Evolutionary conservation across 2,329 filamentous ascomycete species (phyloP).

Genomic region (Alternaria burnsii): DNA sequence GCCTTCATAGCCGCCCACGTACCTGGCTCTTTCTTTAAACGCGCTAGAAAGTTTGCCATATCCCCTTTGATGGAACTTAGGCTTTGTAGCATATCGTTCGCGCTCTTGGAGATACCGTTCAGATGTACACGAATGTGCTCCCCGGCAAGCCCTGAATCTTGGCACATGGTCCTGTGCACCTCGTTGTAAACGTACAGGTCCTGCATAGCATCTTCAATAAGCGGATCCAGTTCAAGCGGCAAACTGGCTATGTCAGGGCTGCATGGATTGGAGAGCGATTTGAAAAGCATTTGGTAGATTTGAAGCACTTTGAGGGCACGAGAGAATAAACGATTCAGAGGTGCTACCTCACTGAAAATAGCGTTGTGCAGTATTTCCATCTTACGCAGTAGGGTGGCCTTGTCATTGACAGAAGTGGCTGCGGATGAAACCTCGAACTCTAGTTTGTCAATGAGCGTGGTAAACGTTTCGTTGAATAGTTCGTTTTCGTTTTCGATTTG

Average conservation of each 20-base stretch:
- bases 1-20: conserved; percentile 15
- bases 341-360: conserved; percentile 20
- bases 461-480: conserved; percentile 13
- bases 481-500: conserved; percentile 20
- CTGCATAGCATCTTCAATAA: conserved; percentile 12
- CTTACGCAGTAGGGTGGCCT: conserved; percentile 1
- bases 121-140: conserved; percentile 18
- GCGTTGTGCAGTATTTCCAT: conserved; percentile 18
- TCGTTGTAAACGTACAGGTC: conserved; percentile 18
- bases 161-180: conserved; percentile 9
- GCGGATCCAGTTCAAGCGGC: conserved; percentile 10
- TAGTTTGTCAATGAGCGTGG: conserved; percentile 16
- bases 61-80: conserved; percentile 16
- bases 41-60: conserved; percentile 11
- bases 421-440: conserved; percentile 14
- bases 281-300: conserved; percentile 20
- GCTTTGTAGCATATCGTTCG: conserved; percentile 14
- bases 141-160: conserved; percentile 10
- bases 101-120: conserved; percentile 13
- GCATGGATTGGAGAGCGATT: conserved; percentile 10
- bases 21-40: conserved; percentile 12
- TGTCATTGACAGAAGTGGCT: conserved; percentile 9
- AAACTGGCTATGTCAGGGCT: neutral
- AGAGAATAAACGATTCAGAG: conserved; percentile 17
- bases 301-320: conserved; percentile 11